Conservation (phyloP, 495 filamentous ascomycete species). For the Hamigera avellanea region DNA sequence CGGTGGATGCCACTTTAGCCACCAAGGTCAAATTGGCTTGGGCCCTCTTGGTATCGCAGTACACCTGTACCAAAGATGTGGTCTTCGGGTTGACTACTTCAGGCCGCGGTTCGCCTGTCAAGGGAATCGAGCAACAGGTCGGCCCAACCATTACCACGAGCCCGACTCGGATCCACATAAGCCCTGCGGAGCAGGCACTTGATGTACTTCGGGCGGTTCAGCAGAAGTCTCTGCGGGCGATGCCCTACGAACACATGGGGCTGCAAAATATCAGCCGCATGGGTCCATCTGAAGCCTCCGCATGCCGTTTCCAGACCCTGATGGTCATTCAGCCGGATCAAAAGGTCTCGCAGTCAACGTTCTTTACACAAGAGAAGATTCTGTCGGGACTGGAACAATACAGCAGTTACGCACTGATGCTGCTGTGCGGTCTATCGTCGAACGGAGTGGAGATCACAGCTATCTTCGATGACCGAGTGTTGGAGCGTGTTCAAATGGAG, state of each 20-base stretch:
- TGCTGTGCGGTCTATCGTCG: neutral
- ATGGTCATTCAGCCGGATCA: constrained; percentile 29
- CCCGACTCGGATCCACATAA: constrained; percentile 31
- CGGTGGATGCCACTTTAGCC: constrained; percentile 3
- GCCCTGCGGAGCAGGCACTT: constrained; percentile 1
- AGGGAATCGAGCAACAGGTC: constrained; percentile 18
- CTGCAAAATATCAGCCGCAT: constrained; percentile 36
- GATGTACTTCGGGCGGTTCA: constrained; percentile 13
- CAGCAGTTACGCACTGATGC: neutral
- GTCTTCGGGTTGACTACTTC: constrained; percentile 19
- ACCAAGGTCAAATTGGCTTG: constrained; percentile 32
- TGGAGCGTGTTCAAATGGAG: neutral
- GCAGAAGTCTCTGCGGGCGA: constrained; percentile 17
- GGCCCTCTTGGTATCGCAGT: constrained; percentile 17
- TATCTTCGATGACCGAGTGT: neutral
- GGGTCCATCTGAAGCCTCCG: constrained; percentile 33
- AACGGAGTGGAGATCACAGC: neutral
- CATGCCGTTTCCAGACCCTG: constrained; percentile 40
- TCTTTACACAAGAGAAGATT: neutral
- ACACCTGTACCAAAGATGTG: constrained; percentile 17
- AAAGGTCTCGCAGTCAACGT: constrained; percentile 12
- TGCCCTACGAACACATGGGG: constrained; percentile 27
- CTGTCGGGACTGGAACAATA: neutral
- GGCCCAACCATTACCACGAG: constrained; percentile 32
- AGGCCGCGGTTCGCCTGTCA: constrained; percentile 21